Evolutionary conservation across 2,329 filamentous ascomycete species (phyloP).

Genomic region (Neopestalotiopsis sp.): DNA sequence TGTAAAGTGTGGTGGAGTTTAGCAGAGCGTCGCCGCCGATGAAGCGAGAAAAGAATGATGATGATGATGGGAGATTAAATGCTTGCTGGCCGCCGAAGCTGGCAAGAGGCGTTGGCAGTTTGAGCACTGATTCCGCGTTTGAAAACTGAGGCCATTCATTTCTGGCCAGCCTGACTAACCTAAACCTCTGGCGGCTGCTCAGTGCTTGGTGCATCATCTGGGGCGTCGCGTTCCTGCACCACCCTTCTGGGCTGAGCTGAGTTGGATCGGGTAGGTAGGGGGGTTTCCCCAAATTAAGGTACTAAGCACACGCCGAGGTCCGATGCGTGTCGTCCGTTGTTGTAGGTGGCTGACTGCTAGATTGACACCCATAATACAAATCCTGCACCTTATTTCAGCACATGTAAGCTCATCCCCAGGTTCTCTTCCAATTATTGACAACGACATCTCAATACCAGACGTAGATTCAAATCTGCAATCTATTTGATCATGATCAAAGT

Average conservation of each 20-base stretch:
- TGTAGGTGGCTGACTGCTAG: neutral
- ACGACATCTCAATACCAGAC: neutral
- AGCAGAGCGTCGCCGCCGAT: neutral
- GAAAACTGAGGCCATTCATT: slow-evolving; percentile 16
- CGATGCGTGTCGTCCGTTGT: neutral
- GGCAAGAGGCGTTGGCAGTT: neutral
- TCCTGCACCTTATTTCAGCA: neutral
- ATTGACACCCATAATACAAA: neutral
- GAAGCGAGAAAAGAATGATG: neutral
- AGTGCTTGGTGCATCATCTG: neutral
- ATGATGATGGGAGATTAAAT: neutral
- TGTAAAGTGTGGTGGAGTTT: neutral
- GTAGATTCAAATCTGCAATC: neutral
- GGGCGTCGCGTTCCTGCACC: slow-evolving; percentile 15
- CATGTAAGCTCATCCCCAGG: neutral
- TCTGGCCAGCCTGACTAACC: slow-evolving; percentile 12
- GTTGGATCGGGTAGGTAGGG: neutral
- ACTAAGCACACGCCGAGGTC: slow-evolving; percentile 6
- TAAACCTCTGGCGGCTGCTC: neutral
- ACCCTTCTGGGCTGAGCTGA: neutral
- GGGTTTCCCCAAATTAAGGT: neutral
- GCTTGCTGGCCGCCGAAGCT: neutral
- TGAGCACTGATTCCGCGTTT: slow-evolving; percentile 1
- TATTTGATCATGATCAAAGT: neutral
- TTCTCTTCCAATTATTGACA: neutral